These are phyloP conservation scores for Atkinsonella texensis DNA, from an alignment of 2,329 filamentous ascomycete genomes.

Conservation along the genomic window DNA sequence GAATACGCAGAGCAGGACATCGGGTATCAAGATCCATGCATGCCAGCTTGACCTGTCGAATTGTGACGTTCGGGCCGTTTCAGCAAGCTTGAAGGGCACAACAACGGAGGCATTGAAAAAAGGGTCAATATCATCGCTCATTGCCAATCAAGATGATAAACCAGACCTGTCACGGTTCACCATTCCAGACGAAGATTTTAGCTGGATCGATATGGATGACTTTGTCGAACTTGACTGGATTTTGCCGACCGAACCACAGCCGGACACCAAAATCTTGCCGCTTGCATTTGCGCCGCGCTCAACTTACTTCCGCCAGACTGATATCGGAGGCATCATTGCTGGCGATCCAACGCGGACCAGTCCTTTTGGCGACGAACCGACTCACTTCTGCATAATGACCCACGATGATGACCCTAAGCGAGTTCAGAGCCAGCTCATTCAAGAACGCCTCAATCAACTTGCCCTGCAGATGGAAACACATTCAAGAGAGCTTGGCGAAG, in stretches of 20 bases:
- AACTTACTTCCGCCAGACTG: conserved; percentile 94
- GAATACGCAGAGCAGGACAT: conserved; percentile 69
- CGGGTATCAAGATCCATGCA: conserved; percentile 89
- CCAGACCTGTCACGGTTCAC: conserved; percentile 78
- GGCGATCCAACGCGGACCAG: conserved; percentile 76
- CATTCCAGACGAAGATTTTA: conserved; percentile 89
- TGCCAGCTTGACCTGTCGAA: conserved; percentile 85
- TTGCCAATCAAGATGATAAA: conserved; percentile 43
- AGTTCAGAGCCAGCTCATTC: conserved; percentile 78
- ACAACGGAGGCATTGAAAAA: conserved; percentile 63
- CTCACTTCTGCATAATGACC: conserved; percentile 92
- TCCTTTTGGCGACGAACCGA: conserved; percentile 84
- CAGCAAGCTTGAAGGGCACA: conserved; percentile 75
- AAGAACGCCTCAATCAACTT: conserved; percentile 66
- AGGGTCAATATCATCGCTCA: conserved; percentile 37
- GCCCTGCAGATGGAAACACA: conserved; percentile 69
- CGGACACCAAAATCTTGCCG: conserved; percentile 87
- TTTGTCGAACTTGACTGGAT: conserved; percentile 98
- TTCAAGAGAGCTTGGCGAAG: conserved; percentile 58
- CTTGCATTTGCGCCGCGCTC: conserved; percentile 87
- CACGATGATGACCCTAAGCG: conserved; percentile 76
- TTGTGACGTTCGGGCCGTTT: conserved; percentile 86
- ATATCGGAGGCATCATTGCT: conserved; percentile 69
- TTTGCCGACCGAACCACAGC: conserved; percentile 76
- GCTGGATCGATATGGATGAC: conserved; percentile 99